A percentile compares a stretch with the other conserved stretches of the same genome.
Evolutionary conservation across 2,329 filamentous ascomycete genomes (phyloP).

Genomic region (Cladophialophora exuberans): DNA sequence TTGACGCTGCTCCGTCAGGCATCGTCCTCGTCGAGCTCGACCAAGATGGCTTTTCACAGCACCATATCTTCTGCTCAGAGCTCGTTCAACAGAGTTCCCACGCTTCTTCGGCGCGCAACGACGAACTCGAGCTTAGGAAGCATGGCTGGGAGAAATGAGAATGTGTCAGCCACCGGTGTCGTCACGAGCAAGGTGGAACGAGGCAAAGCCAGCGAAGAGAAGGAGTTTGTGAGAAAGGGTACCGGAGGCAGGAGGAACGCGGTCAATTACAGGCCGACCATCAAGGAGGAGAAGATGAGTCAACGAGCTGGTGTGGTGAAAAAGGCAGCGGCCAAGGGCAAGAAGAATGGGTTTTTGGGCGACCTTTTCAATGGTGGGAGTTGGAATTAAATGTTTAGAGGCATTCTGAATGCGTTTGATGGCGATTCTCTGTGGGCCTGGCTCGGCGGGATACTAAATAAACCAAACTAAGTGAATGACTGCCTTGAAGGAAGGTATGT

Average conservation of each 20-base stretch:
- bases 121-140: slow-evolving; percentile 32
- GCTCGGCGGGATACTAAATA: no score
- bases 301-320: slow-evolving; percentile 30
- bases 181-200: slow-evolving; percentile 31
- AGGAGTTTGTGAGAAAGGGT: slow-evolving; percentile 33
- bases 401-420: no score
- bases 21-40: slow-evolving; percentile 42
- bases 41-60: slow-evolving; percentile 33
- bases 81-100: slow-evolving; percentile 27
- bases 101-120: slow-evolving; percentile 32
- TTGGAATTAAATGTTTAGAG: slow-evolving; percentile 26
- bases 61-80: slow-evolving; percentile 15
- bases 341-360: slow-evolving; percentile 30
- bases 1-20: slow-evolving; percentile 49
- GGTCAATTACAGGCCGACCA: slow-evolving; percentile 32
- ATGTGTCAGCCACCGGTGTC: slow-evolving; percentile 33
- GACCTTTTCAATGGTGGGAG: slow-evolving; percentile 28
- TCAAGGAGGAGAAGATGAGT: slow-evolving; percentile 34
- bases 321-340: slow-evolving; percentile 26
- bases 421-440: no score
- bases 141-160: slow-evolving; percentile 25
- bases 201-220: slow-evolving; percentile 30
- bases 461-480: no score
- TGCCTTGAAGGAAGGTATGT: no score
- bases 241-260: slow-evolving; percentile 30